Evolutionary conservation across 352 stramenopile species (phyloP).

Genomic region (Phytophthora ramorum): DNA sequence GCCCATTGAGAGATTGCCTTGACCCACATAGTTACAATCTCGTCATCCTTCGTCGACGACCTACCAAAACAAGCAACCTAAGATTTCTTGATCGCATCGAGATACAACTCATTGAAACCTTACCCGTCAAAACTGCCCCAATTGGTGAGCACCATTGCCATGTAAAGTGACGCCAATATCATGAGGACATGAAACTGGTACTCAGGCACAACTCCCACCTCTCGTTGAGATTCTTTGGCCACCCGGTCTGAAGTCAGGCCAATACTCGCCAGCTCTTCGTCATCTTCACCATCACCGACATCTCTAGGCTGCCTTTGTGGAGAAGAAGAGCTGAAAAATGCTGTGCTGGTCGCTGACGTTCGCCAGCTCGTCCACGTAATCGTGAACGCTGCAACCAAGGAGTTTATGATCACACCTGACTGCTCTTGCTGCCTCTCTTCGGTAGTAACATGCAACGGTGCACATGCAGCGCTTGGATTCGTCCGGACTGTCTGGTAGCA

Average conservation of each 20-base stretch:
- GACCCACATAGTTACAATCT: constrained; percentile 94
- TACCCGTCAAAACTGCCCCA: constrained; percentile 74
- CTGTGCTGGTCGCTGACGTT: constrained; percentile 68
- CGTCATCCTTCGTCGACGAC: constrained; percentile 49
- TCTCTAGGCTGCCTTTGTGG: constrained; percentile 24
- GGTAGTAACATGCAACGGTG: constrained; percentile 30
- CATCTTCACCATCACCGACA: constrained; percentile 16
- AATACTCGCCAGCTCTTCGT: constrained; percentile 43
- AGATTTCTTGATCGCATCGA: not conserved
- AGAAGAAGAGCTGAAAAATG: constrained; percentile 56
- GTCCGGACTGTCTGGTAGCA: constrained; percentile 75
- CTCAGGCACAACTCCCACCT: constrained; percentile 47
- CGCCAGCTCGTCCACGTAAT: constrained; percentile 80
- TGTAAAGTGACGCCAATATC: constrained; percentile 79
- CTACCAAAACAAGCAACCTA: constrained; percentile 20
- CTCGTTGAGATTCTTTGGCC: constrained; percentile 16
- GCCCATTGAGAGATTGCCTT: constrained; percentile 94
- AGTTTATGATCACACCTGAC: constrained; percentile 57
- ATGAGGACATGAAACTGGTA: constrained; percentile 84
- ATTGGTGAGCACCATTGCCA: constrained; percentile 87
- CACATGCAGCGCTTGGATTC: constrained; percentile 67
- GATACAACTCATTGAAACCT: constrained; percentile 2
- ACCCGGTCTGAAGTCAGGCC: constrained; percentile 22
- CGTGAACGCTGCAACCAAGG: constrained; percentile 58
- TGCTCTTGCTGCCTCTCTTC: constrained; percentile 45